Percentiles rank a stretch among this genome's conserved stretches.
phyloP scores from a whole-genome alignment of 306 rosid genomes.

The Albizia julibrissin region DNA sequence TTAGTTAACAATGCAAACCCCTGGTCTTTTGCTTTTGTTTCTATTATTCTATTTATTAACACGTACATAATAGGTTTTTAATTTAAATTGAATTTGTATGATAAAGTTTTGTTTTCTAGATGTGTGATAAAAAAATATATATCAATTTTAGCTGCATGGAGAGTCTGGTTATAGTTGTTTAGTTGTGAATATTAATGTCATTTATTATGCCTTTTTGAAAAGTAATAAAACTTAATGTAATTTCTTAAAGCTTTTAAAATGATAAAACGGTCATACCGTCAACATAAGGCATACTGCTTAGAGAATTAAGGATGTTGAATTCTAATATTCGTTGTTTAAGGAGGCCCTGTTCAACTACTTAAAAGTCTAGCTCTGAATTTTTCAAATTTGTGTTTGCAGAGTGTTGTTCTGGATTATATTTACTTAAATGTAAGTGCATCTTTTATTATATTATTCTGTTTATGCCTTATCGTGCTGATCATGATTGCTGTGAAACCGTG shows the following conservation, averaged over 20 bases:
- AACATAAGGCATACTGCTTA: neutral
- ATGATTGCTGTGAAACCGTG: neutral
- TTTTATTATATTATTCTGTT: neutral
- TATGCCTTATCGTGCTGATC: neutral
- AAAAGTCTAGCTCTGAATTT: neutral
- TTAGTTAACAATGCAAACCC: neutral
- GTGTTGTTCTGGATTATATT: neutral
- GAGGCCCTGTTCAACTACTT: neutral
- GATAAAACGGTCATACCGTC: neutral
- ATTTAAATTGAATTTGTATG: neutral
- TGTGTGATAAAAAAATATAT: neutral
- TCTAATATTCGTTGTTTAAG: neutral
- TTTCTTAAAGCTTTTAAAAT: neutral
- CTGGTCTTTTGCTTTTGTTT: neutral
- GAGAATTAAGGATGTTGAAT: neutral
- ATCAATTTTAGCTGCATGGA: neutral
- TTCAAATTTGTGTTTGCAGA: neutral
- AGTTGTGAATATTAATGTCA: neutral
- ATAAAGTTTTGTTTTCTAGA: neutral
- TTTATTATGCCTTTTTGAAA: neutral
- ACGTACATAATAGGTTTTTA: neutral
- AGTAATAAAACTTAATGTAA: too few relatives aligned
- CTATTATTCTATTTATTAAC: neutral
- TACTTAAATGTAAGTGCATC: neutral
- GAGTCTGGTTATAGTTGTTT: neutral